A percentile compares a stretch with the other conserved stretches of the same genome.
Conservation (phyloP, 345 rosid genomes). For the Anastatica hierochuntica region DNA sequence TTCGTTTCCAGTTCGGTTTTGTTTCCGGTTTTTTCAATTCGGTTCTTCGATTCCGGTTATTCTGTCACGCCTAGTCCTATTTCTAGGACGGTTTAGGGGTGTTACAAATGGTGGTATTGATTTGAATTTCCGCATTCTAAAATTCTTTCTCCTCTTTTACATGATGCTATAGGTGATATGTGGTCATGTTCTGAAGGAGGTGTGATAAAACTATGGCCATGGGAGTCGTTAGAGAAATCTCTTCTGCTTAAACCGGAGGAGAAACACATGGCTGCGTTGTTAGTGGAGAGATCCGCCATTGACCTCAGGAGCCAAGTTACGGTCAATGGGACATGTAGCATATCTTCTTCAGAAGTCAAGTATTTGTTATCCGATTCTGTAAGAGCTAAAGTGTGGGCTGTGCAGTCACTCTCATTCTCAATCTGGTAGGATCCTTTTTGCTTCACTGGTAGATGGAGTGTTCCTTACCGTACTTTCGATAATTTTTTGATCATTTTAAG, state of each 20-base stretch:
- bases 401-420: constrained; percentile 54
- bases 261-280: constrained; percentile 79
- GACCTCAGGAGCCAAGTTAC: constrained; percentile 90
- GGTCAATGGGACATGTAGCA: constrained; percentile 59
- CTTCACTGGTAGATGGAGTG: no score
- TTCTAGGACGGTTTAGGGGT: no score
- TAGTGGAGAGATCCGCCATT: constrained; percentile 76
- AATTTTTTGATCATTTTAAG: constrained; percentile 8
- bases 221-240: constrained; percentile 77
- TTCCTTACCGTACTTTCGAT: no score
- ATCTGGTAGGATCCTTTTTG: constrained; percentile 39
- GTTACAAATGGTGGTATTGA: no score
- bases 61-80: no score
- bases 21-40: no score
- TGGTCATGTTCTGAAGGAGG: constrained; percentile 84
- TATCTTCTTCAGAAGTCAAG: constrained; percentile 76
- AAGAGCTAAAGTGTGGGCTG: constrained; percentile 71
- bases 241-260: constrained; percentile 62
- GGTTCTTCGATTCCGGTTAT: no score
- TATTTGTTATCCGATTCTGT: constrained; percentile 51
- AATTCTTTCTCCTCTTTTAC: constrained; percentile 56
- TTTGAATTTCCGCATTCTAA: no score
- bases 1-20: no score
- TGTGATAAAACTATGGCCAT: constrained; percentile 63
- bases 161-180: constrained; percentile 69